phyloP scores from a whole-genome alignment of 2,329 filamentous ascomycete species.

The Sporothrix phasma region DNA sequence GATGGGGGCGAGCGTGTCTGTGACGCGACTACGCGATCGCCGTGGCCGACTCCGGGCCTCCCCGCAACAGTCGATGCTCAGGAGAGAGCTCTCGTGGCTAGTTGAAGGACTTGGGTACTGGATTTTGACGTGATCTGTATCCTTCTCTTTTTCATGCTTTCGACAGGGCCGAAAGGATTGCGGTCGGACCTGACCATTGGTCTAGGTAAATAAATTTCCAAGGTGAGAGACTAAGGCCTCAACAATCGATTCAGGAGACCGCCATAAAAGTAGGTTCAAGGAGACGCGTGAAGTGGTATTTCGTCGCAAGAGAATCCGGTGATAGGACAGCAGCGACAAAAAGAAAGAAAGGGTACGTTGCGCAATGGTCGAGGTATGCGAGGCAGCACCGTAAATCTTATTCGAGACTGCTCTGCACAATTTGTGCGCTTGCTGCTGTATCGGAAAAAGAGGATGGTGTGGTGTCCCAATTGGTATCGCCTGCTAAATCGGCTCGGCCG shows the following conservation, averaged over 20 bases:
- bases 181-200: neutral
- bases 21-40: slow-evolving; percentile 19
- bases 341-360: neutral
- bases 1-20: slow-evolving; percentile 9
- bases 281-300: neutral
- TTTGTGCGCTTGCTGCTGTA: neutral
- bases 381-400: neutral
- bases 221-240: neutral
- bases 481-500: neutral
- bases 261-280: neutral
- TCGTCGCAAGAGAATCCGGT: neutral
- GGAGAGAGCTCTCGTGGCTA: slow-evolving; percentile 32
- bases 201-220: neutral
- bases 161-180: neutral
- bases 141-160: slow-evolving; percentile 27
- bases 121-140: slow-evolving; percentile 29
- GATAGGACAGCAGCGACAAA: neutral
- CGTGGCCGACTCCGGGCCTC: slow-evolving; percentile 31
- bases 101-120: slow-evolving; percentile 33
- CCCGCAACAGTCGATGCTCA: slow-evolving; percentile 32
- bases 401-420: neutral
- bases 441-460: neutral
- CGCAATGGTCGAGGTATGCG: neutral
- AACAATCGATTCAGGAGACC: neutral
- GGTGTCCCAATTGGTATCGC: neutral